Evolutionary conservation across 2,329 filamentous ascomycete genomes (phyloP).

Genomic region (Rhynchosporium secalis): DNA sequence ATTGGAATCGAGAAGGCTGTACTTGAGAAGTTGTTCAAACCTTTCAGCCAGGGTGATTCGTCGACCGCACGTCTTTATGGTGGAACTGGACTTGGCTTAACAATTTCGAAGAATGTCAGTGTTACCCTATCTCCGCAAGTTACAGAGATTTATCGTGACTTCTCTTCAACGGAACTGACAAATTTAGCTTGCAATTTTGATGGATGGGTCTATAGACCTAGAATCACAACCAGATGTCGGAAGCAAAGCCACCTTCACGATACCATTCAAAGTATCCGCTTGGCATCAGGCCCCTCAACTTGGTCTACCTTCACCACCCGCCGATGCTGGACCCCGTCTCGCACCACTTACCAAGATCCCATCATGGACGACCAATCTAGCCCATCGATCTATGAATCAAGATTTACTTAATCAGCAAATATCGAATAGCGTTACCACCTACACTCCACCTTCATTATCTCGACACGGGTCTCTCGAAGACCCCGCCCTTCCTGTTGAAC

Average conservation of each 20-base stretch:
- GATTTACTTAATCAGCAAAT: constrained; percentile 29
- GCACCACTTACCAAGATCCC: constrained; percentile 7
- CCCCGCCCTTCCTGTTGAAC: background rate
- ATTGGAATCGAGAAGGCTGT: constrained; percentile 69
- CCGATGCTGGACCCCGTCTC: constrained; percentile 17
- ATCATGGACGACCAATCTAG: constrained; percentile 18
- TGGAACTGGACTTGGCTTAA: constrained; percentile 73
- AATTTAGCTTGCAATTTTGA: constrained; percentile 30
- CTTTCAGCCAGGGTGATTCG: constrained; percentile 78
- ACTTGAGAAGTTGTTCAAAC: constrained; percentile 71
- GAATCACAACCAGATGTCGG: constrained; percentile 24
- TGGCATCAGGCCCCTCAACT: constrained; percentile 7
- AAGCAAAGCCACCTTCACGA: constrained; percentile 31
- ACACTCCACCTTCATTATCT: background rate
- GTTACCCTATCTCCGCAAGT: background rate
- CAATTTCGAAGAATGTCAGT: constrained; percentile 57
- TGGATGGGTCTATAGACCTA: constrained; percentile 30
- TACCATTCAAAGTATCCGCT: constrained; percentile 30
- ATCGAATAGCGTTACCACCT: constrained; percentile 16
- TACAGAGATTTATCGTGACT: background rate
- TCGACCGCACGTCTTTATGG: constrained; percentile 78
- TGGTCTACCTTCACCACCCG: constrained; percentile 5
- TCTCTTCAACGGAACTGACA: background rate
- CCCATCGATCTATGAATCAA: constrained; percentile 17
- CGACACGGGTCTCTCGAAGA: constrained; percentile 9